Base-by-base conservation (phyloP, 192 early-diverging fungal species). In the Dispira simplex region DNA sequence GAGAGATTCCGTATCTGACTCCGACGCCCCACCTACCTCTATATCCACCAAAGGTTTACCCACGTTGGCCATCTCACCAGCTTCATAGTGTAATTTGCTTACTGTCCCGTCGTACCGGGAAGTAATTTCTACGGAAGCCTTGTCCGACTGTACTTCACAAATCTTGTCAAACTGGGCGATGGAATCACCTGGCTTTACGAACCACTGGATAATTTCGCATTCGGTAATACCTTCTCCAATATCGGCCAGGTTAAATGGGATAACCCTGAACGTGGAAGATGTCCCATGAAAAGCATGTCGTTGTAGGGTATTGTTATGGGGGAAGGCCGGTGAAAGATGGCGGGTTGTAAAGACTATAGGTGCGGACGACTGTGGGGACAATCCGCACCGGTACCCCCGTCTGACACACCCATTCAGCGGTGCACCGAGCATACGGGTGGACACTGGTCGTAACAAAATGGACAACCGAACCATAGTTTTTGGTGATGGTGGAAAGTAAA, bases 211-310 rank as follows among this genome's bases (percentile, higher is more conserved):
- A n/a, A 98, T 73, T 71, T 98, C 93, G 68, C 88, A 91, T 75
- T 98, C 95, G 11, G 92, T 93, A 65, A 96, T 98, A 57, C 96
- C 96, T 72, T 98, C 96, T 47, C 96, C 96, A 69, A 98, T 95
- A 76, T 98, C 96, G 0, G 96, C 96, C 47, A 98, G 76, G 48
- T 88, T 71, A 75, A 91, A 98, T 10, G 91, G 84, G 1, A 88
- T 67, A 11, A 79, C 71, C 21, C 72, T 81, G 20, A 72, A 64
- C 14, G 47, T 26, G 21, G 68, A 23, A 13, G 67, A 43, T 0
- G 79, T 78, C 12, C 75, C 67, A 14, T 81, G 77, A 56, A 89
- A 80, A n/a, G 64, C 63, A 13, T 81, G 75, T 39, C 32, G 32
- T 39, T 39, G 32, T 6, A 39, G 32, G 32, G 32, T 4, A 6